Base-by-base conservation (phyloP, 352 stramenopile species). In the Phytophthora podocarpi region DNA sequence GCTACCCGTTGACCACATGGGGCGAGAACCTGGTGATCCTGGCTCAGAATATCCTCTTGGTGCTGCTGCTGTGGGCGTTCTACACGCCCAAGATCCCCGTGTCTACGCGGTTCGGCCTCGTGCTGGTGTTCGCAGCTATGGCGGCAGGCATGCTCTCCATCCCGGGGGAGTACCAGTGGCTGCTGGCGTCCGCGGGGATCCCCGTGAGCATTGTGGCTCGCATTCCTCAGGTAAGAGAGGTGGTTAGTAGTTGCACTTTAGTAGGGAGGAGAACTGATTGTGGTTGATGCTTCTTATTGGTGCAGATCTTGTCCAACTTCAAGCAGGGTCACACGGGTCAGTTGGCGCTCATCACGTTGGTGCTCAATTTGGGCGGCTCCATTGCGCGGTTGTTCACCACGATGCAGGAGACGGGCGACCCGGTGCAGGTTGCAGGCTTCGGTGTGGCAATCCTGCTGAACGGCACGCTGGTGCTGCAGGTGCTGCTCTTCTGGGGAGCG, bases 311-410 rank as follows among this genome's bases (percentile, higher is more conserved):
- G 30, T 86, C 86, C 23, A 96, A 96, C 73, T 95, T 94, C 58
- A 91, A 94, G 56, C 86, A 96, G 56, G 85, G 85, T 10, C 88
- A 96, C 70, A 96, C 88, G 34, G 88, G 88, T n/a, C 88, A 96
- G 60, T 72, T 96, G 26, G 87, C 88, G 36, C 78, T 96, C 16
- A 78, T 96, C 42, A 96, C 88, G 40, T 69, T 94, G 34, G 64
- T 94, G 63, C 77, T 94, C 31, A 96, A 94, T 66, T 78, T 95
- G 59, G 85, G 67, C 12, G 88, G 88, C 16, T 92, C 85, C 0
- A 58, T 93, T 40, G 88, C 88, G 30, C 83, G 88, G 1, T 73
- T 96, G 48, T 96, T 96, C 66, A 96, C 88, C 18, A 95, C 87
- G 13, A 65, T 96, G 51, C 85, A 95, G 73, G 86, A 95, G 75